Percentiles rank a stretch among this genome's conserved stretches.
phyloP scores from a whole-genome alignment of 176 grass and related monocot species.

The Urochloa ruziziensis region DNA sequence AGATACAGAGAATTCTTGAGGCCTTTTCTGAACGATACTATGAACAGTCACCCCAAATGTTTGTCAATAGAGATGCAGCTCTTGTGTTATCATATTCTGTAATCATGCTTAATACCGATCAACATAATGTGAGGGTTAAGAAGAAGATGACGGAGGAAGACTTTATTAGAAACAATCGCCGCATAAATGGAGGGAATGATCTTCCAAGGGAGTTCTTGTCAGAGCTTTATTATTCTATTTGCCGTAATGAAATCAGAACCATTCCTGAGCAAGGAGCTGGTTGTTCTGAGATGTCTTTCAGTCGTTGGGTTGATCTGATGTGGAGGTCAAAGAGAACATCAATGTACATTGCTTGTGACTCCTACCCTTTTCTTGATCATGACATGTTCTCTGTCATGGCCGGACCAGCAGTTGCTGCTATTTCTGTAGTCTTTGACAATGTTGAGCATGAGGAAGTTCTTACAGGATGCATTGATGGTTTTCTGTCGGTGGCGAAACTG shows the following conservation, averaged over 20 bases:
- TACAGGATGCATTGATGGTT: constrained; percentile 76
- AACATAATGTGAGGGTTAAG: constrained; percentile 93
- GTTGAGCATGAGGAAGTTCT: constrained; percentile 77
- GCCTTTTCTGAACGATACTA: constrained; percentile 96
- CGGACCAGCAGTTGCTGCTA: constrained; percentile 81
- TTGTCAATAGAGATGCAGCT: constrained; percentile 88
- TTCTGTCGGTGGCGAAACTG: constrained; percentile 84
- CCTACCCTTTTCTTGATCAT: constrained; percentile 74
- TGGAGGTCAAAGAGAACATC: constrained; percentile 82
- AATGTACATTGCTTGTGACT: constrained; percentile 65
- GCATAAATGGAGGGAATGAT: constrained; percentile 88
- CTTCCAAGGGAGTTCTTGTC: constrained; percentile 86
- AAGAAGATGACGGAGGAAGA: constrained; percentile 99
- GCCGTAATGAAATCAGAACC: constrained; percentile 91
- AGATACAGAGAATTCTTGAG: constrained; percentile 96
- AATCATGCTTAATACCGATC: constrained; percentile 98
- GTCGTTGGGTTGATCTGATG: constrained; percentile 91
- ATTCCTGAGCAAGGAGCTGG: constrained; percentile 78
- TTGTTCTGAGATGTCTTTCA: constrained; percentile 91
- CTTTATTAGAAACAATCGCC: constrained; percentile 93
- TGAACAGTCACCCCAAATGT: constrained; percentile 85
- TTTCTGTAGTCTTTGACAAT: constrained; percentile 97
- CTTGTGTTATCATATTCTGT: constrained; percentile 90
- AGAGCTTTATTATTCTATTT: constrained; percentile 85
- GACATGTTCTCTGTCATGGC: constrained; percentile 95